Percentiles rank a stretch among this genome's conserved stretches.
Conservation (phyloP, 2,329 filamentous ascomycete species). For the Diplodia scrobiculata region DNA sequence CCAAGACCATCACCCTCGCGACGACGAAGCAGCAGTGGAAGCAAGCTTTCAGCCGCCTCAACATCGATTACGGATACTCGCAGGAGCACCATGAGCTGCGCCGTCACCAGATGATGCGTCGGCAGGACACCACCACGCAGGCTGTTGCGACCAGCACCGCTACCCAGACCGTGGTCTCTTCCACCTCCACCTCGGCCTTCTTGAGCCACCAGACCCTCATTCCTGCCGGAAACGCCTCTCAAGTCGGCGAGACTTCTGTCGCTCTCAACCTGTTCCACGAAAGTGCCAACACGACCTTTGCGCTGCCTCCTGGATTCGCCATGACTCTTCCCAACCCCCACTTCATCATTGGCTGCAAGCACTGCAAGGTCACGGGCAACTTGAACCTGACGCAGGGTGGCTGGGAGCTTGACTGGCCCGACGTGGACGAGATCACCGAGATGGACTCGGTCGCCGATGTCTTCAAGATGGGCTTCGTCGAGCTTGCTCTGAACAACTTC, state of each 20-base stretch:
- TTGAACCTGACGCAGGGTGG: conserved; percentile 40
- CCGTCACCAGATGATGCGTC: background rate
- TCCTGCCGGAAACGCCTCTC: conserved; percentile 34
- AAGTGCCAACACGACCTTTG: conserved; percentile 37
- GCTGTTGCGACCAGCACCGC: background rate
- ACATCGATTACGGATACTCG: conserved; percentile 41
- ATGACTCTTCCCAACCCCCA: conserved; percentile 32
- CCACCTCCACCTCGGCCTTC: background rate
- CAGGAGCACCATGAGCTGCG: conserved; percentile 38
- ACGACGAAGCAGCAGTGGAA: conserved; percentile 37
- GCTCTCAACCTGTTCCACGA: conserved; percentile 36
- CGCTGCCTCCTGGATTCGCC: conserved; percentile 29
- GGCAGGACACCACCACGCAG: background rate
- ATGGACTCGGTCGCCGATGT: conserved; percentile 37
- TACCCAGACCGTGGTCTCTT: background rate
- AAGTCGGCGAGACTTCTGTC: conserved; percentile 26
- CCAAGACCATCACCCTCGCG: conserved; percentile 36
- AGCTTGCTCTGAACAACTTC: conserved; percentile 39
- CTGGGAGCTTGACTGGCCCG: conserved; percentile 36
- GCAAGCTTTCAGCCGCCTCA: conserved; percentile 38
- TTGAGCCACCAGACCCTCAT: conserved; percentile 33
- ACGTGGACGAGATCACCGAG: conserved; percentile 37
- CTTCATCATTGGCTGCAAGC: conserved; percentile 43
- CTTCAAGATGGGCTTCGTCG: conserved; percentile 41
- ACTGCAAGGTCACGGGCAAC: conserved; percentile 40